Evolutionary conservation across 2,329 filamentous ascomycete genomes (phyloP).

Genomic region (Venturia asperata): DNA sequence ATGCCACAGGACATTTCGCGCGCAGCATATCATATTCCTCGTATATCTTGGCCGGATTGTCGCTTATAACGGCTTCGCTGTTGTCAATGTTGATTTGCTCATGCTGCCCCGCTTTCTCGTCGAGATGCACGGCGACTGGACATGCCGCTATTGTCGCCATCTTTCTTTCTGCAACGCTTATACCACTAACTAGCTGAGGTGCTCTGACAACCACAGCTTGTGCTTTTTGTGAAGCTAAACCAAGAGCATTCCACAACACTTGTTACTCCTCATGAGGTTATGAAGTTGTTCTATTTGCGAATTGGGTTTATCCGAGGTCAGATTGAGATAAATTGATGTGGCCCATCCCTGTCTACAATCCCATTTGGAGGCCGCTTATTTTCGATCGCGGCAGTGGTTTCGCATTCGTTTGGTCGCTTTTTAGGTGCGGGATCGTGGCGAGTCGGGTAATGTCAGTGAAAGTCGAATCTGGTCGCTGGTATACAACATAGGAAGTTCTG

Average conservation of each 20-base stretch:
- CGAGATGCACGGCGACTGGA: background rate
- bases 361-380: background rate
- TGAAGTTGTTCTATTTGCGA: too few relatives aligned
- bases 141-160: background rate
- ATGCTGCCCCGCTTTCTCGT: background rate
- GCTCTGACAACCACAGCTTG: too few relatives aligned
- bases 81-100: slow-evolving; percentile 16
- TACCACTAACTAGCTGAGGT: background rate
- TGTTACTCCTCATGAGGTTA: too few relatives aligned
- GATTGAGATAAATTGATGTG: background rate
- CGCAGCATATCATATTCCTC: slow-evolving; percentile 20
- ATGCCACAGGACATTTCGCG: slow-evolving; percentile 20
- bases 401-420: slow-evolving; percentile 1
- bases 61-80: slow-evolving; percentile 13
- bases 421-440: background rate
- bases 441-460: too few relatives aligned
- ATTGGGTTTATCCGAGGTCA: background rate
- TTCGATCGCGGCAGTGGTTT: background rate
- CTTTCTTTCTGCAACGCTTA: background rate
- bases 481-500: too few relatives aligned
- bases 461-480: too few relatives aligned
- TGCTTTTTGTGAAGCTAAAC: too few relatives aligned
- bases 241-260: too few relatives aligned
- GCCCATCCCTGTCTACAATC: background rate
- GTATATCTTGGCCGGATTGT: slow-evolving; percentile 20